Evolutionary conservation across 2,329 filamentous ascomycete genomes (phyloP).

Genomic region (Pestalotiopsis sp.): DNA sequence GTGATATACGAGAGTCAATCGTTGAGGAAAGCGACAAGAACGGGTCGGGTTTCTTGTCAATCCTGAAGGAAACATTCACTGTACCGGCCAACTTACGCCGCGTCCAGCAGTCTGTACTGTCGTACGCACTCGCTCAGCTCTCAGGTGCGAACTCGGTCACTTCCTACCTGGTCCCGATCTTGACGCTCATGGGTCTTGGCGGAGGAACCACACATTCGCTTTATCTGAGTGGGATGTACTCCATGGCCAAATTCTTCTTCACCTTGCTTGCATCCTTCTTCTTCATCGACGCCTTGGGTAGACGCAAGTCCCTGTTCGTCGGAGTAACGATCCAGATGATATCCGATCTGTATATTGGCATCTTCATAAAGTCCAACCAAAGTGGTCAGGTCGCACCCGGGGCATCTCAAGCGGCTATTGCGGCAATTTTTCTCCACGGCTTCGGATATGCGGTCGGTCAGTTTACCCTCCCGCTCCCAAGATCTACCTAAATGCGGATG

Average conservation of each 20-base stretch:
- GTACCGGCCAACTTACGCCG: constrained; percentile 41
- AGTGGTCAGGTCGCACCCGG: constrained; percentile 16
- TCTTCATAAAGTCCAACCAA: neutral
- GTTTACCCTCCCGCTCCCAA: constrained; percentile 13
- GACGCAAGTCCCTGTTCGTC: neutral
- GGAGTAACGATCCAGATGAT: constrained; percentile 24
- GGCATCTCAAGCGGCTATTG: constrained; percentile 42
- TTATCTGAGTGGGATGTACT: constrained; percentile 40
- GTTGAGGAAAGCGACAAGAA: neutral
- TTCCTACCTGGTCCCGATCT: constrained; percentile 44
- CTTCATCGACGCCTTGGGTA: neutral
- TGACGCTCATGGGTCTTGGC: constrained; percentile 38
- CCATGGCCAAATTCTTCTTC: constrained; percentile 9
- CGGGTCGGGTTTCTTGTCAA: constrained; percentile 15
- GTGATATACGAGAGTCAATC: constrained; percentile 14
- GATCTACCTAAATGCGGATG: neutral
- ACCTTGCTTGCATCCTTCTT: neutral
- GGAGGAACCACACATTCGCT: constrained; percentile 34
- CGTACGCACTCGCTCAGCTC: constrained; percentile 43
- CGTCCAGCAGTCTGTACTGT: constrained; percentile 39
- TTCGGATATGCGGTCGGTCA: constrained; percentile 45
- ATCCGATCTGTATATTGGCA: neutral
- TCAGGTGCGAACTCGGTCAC: constrained; percentile 48
- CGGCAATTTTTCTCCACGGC: constrained; percentile 46
- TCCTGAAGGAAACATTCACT: constrained; percentile 37